Conservation (phyloP, 2,329 filamentous ascomycete genomes). For the Nemania sp. region DNA sequence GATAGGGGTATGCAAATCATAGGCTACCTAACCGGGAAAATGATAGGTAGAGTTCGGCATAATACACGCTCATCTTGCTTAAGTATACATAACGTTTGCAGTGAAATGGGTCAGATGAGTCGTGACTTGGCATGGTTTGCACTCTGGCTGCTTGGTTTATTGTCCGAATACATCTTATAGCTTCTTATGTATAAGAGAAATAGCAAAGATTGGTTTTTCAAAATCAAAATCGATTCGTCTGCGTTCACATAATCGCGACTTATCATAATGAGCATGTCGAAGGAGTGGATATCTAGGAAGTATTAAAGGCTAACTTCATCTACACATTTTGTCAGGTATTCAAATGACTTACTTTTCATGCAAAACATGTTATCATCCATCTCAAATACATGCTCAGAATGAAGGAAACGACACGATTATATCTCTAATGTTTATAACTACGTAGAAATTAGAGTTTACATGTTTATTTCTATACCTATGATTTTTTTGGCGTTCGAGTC, state of each 20-base stretch:
- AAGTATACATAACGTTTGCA: not conserved
- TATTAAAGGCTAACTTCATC: too few relatives aligned
- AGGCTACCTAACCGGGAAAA: not conserved
- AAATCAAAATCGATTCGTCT: not conserved
- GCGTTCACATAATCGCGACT: not conserved
- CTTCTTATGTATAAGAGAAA: not conserved
- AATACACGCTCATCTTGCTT: not conserved
- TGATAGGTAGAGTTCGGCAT: conserved; percentile 3
- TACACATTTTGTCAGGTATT: too few relatives aligned
- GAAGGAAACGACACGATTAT: too few relatives aligned
- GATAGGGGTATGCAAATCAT: not conserved
- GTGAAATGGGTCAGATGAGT: not conserved
- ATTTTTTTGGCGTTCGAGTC: too few relatives aligned
- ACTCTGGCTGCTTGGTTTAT: not conserved
- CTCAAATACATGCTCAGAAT: too few relatives aligned
- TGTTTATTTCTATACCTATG: too few relatives aligned
- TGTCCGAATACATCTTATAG: not conserved
- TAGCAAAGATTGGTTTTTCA: not conserved
- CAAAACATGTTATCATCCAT: too few relatives aligned
- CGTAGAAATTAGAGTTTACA: too few relatives aligned
- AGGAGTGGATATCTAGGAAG: not conserved
- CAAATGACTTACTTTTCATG: too few relatives aligned
- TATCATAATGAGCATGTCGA: not conserved
- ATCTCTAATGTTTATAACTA: too few relatives aligned
- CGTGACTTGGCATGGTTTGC: not conserved